Conservation (phyloP, 2,329 filamentous ascomycete species). For the Knoxdaviesia proteae region DNA sequence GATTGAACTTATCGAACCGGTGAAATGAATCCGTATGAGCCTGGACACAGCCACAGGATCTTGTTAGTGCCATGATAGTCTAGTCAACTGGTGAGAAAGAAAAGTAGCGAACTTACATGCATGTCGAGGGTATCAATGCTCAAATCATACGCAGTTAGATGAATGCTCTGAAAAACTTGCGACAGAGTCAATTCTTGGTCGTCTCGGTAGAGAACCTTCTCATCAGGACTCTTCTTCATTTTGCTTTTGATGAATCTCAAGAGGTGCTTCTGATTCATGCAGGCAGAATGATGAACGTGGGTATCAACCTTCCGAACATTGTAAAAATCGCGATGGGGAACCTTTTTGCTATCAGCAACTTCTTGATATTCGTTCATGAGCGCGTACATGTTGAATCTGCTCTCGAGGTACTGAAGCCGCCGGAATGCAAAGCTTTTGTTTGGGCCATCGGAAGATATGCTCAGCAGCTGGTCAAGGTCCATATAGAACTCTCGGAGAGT, state of each 20-base stretch:
- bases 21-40: constrained; percentile 97
- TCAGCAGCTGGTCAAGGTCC: constrained; percentile 70
- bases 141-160: constrained; percentile 87
- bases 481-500: constrained; percentile 91
- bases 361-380: constrained; percentile 95
- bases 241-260: constrained; percentile 98
- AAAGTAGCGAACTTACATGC: constrained; percentile 44
- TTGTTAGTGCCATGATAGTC: constrained; percentile 1
- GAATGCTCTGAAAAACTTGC: constrained; percentile 95
- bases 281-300: constrained; percentile 96
- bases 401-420: constrained; percentile 83
- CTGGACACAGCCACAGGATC: constrained; percentile 15
- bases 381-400: constrained; percentile 87
- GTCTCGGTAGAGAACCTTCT: constrained; percentile 81
- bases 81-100: constrained; percentile 2
- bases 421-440: constrained; percentile 95
- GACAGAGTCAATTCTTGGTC: constrained; percentile 76
- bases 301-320: constrained; percentile 98
- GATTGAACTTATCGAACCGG: constrained; percentile 97
- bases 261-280: constrained; percentile 99
- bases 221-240: constrained; percentile 95
- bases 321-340: constrained; percentile 96
- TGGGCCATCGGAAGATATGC: constrained; percentile 83
- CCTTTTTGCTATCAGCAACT: constrained; percentile 91
- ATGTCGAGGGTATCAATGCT: constrained; percentile 98